A percentile compares a stretch with the other conserved stretches of the same genome.
Conservation (phyloP, 2,329 filamentous ascomycete genomes). For the Thelonectria blattea region DNA sequence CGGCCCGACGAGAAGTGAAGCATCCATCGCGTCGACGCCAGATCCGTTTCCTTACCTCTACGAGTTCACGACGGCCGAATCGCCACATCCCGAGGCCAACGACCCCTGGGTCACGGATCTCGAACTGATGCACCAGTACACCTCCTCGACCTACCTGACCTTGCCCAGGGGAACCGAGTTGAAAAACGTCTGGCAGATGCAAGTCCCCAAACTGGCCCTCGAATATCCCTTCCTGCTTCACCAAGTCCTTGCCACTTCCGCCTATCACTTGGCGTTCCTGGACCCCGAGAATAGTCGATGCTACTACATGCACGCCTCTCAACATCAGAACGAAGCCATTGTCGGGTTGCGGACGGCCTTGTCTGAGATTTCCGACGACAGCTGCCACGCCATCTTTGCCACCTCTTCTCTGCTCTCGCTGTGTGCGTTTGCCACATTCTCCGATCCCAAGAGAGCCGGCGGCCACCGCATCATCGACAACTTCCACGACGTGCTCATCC, state of each 20-base stretch:
- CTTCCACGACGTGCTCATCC: not conserved
- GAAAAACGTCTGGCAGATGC: not conserved
- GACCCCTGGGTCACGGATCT: not conserved
- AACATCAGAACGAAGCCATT: constrained; percentile 3
- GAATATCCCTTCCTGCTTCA: not conserved
- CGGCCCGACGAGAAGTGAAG: not conserved
- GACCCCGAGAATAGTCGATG: not conserved
- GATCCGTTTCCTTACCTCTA: constrained; percentile 1
- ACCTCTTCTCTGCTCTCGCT: not conserved
- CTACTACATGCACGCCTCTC: not conserved
- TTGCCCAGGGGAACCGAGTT: not conserved
- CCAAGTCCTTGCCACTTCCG: not conserved
- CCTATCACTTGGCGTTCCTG: not conserved
- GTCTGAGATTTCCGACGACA: not conserved
- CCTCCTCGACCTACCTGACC: not conserved
- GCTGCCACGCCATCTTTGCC: not conserved
- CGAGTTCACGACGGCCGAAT: not conserved
- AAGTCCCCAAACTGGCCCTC: constrained; percentile 4
- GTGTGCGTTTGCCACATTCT: not conserved
- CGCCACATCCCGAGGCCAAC: not conserved
- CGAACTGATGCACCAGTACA: constrained; percentile 3
- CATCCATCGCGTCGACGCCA: not conserved
- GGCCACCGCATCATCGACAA: not conserved
- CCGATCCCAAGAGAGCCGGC: not conserved
- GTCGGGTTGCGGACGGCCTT: not conserved